Conservation (phyloP, 805 yeast species). For the Ogataea pignaliae region DNA sequence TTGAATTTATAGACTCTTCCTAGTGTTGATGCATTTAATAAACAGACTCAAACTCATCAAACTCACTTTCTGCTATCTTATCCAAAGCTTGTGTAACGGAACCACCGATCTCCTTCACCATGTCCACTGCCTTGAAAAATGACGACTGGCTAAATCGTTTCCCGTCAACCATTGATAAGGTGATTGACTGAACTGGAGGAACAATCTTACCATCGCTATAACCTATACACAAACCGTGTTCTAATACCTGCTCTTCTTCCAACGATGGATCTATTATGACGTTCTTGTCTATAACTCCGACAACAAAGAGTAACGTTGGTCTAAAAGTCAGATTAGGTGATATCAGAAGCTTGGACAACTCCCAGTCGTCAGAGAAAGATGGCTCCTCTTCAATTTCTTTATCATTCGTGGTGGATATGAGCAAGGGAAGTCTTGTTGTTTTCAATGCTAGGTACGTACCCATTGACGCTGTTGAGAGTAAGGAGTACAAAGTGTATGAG, state of each 20-base stretch:
- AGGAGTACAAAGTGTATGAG: conserved; percentile 65
- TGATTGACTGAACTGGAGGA: conserved; percentile 70
- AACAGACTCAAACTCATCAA: conserved; percentile 27
- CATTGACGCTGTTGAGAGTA: conserved; percentile 63
- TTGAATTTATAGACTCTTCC: no score
- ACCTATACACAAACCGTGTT: conserved; percentile 72
- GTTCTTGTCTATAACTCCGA: conserved; percentile 68
- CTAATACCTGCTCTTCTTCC: conserved; percentile 86
- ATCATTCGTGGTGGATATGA: conserved; percentile 64
- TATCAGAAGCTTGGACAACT: conserved; percentile 44
- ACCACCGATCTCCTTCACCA: conserved; percentile 59
- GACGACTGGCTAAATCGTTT: conserved; percentile 51
- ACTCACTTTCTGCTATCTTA: conserved; percentile 36
- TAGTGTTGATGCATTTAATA: conserved; percentile 8
- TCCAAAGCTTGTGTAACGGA: conserved; percentile 59
- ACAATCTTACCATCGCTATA: conserved; percentile 65
- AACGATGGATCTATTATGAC: conserved; percentile 79
- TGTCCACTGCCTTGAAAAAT: conserved; percentile 48
- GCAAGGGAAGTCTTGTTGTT: conserved; percentile 69
- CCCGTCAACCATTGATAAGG: conserved; percentile 45
- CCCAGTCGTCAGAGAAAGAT: conserved; percentile 87
- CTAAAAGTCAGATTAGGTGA: conserved; percentile 37
- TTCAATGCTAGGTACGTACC: conserved; percentile 78
- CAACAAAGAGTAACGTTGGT: conserved; percentile 74
- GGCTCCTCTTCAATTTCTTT: conserved; percentile 80